Evolutionary conservation across 768 basidiomycete genomes (phyloP).

Genomic region (Termitomyces sp.): DNA sequence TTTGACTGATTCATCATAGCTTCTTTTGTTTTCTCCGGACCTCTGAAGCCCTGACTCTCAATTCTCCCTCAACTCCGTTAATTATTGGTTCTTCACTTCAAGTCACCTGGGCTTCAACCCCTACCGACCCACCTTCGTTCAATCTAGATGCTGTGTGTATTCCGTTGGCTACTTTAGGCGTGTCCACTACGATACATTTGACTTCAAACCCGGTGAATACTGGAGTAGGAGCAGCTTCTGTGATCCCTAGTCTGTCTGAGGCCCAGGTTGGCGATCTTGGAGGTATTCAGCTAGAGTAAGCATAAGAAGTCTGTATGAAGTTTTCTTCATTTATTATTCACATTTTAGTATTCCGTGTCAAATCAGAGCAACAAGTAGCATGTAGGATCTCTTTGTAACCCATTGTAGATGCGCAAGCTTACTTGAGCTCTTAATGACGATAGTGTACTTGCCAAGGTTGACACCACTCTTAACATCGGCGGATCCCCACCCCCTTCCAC

Average conservation of each 20-base stretch:
- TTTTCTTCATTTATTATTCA: not conserved
- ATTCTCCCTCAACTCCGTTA: not conserved
- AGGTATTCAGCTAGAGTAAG: not conserved
- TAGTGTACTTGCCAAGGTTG: not conserved
- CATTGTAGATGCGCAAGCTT: not conserved
- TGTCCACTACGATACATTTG: not conserved
- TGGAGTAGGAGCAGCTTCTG: not conserved
- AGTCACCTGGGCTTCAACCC: conserved; percentile 4
- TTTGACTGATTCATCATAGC: not conserved
- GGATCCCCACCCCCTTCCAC: not conserved
- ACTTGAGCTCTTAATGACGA: not conserved
- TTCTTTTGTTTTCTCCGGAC: conserved; percentile 2
- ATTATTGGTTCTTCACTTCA: not conserved
- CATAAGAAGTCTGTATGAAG: not conserved
- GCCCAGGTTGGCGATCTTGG: not conserved
- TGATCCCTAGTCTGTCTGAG: not conserved
- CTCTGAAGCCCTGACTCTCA: conserved; percentile 4
- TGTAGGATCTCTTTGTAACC: not conserved
- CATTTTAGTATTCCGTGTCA: not conserved
- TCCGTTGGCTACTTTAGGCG: not conserved
- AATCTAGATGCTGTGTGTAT: not conserved
- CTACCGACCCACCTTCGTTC: conserved; percentile 5
- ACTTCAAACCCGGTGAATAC: not conserved
- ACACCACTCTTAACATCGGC: not conserved
- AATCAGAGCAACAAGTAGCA: not conserved